A percentile compares a stretch with the other conserved stretches of the same genome.
Conservation (phyloP, 345 rosid species). For the Citrus sp. region DNA sequence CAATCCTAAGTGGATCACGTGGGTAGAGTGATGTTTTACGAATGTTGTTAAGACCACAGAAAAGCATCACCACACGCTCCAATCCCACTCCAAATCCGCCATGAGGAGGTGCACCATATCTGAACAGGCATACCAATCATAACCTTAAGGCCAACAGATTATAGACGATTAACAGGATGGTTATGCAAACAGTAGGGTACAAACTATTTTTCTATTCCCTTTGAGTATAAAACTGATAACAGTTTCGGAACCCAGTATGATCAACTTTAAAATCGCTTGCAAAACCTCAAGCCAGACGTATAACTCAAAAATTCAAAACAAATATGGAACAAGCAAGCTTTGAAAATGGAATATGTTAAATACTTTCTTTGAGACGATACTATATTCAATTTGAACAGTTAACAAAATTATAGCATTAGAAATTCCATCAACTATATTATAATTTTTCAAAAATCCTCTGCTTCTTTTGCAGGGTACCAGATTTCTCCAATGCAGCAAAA, state of each 20-base stretch:
- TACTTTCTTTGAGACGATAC: no score
- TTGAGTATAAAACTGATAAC: not conserved
- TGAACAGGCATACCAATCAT: conserved; percentile 23
- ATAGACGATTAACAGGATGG: not conserved
- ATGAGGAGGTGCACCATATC: conserved; percentile 88
- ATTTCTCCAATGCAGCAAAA: no score
- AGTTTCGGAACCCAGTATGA: not conserved
- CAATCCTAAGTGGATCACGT: conserved; percentile 76
- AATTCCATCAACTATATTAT: no score
- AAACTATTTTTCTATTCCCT: not conserved
- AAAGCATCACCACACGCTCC: conserved; percentile 91
- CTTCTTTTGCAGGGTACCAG: no score
- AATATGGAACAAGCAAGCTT: no score
- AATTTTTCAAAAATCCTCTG: no score
- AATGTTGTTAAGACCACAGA: conserved; percentile 76
- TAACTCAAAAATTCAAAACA: no score
- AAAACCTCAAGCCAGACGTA: no score
- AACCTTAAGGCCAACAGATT: not conserved
- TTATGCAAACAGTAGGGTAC: not conserved
- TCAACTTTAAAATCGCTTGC: no score
- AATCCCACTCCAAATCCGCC: conserved; percentile 89
- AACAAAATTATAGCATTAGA: no score
- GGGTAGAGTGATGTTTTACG: conserved; percentile 84
- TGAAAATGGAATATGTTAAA: no score
- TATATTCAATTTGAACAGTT: no score